Evolutionary conservation across 2,329 filamentous ascomycete species (phyloP), one percentile per base, ranked within the genome.

Genomic region (Sclerotinia spermophila): DNA sequence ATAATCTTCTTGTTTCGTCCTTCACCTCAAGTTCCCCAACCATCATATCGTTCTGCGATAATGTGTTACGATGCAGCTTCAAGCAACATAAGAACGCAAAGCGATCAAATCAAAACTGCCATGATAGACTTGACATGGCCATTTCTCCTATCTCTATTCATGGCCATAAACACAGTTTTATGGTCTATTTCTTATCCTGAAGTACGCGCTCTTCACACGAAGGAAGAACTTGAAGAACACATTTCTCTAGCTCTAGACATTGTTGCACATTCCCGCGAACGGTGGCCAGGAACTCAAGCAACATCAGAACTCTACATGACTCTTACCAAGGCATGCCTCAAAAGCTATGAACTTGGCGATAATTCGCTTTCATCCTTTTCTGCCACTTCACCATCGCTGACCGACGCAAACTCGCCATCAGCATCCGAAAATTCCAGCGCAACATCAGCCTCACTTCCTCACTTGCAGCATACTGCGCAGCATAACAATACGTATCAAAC

Each of bases 51-150:
- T n/a, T 93, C 94, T 1, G 95, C 95, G 1, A 83, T 87, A 44
- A 90, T 89, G 75, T 98, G 94, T 79, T 97, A 92, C 77, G 90
- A 96, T 60, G 94, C 93, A 55, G 90, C 93, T 61, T 86, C 90
- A 17, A 92, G 89, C 80, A 94, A 97, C 78, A 92, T 97, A 76
- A 86, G 90, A 74, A 88, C 95, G 79, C 91, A 94, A 59, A 89
- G 88, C 78, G 89, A 91, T 76, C 94, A 97, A 80, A 91, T 97
- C 78, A 87, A 90, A 74, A 89, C 86, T 24, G 86, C 87, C 21
- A 89, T 89, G 33, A 88, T 96, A 17, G 95, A 97, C 78, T 85
- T 97, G 72, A 97, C 94, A 0, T 98, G 95, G 95, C 90, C 97
- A 58, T 97, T 97, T 78, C 88, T 97, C 1, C 86, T 97, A 71